Base-by-base conservation (phyloP, 2,329 filamentous ascomycete genomes). In the Sclerotinia subarctica region DNA sequence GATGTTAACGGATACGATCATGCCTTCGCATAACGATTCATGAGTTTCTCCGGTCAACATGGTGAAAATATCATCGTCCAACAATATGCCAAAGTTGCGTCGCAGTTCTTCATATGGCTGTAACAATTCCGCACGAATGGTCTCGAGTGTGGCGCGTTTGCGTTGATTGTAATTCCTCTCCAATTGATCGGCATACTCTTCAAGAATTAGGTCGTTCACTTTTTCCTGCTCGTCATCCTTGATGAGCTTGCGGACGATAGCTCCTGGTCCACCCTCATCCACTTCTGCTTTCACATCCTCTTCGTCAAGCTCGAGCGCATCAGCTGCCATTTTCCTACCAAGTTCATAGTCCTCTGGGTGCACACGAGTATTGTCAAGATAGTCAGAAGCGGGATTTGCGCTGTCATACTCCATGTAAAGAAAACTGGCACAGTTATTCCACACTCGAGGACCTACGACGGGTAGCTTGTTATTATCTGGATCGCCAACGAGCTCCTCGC, bases 291-390 rank as follows among this genome's bases (percentile, higher is more conserved):
- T 96, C 77, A 99, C 93, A 75, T 99, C 95, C 81, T 99, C 95
- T 80, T 99, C 95, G 74, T 99, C 95, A 73, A 99, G 85, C 77
- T 97, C 94, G 59, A 99, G 83, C 21, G 95, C 95, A 82, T 99
- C 95, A 4, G 95, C 95, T 26, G 95, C 95, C 90, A 99, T 98
- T 81, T 99, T 99, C 74, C 94, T 92, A 60, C 93, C 95, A 70
- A 99, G 89, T 74, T 99, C 95, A 79, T 99, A 99, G 78, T 99
- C 95, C 81, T 99, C 95, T 1, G 95, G 95, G 76, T 99, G 95
- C 24, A 99, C 93, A 82, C 95, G 91, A 58, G 95, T 99, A 77
- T 95, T 96, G 80, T 99, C 95, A 35, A 99, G 84, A 69, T 96
- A 96, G 77, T 99, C 95, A 0, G 94, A 92, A 19, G 91, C 86